Conservation (phyloP, 1,139 yeast species). For the Casaregolazyma lundiana region DNA sequence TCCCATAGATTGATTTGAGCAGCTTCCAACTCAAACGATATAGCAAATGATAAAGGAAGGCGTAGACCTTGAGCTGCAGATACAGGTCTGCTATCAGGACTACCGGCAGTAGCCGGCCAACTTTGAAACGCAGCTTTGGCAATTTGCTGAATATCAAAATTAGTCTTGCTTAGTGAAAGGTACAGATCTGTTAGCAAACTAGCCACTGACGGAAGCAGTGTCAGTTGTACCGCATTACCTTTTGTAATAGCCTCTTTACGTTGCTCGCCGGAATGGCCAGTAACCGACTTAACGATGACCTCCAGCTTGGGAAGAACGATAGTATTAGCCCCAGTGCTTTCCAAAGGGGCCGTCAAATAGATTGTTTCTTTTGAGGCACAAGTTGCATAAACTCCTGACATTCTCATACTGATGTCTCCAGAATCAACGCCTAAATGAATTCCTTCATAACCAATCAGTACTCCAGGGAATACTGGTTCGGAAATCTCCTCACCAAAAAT, state of each 20-base stretch:
- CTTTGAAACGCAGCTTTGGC: not conserved
- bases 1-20: constrained; percentile 28
- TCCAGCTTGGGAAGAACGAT: constrained; percentile 32
- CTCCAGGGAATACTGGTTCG: constrained; percentile 48
- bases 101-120: not conserved
- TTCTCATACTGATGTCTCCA: constrained; percentile 29
- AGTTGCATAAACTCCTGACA: constrained; percentile 33
- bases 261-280: not conserved
- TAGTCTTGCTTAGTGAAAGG: constrained; percentile 17
- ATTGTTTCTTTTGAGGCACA: constrained; percentile 25
- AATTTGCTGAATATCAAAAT: not conserved
- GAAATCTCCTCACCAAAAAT: constrained; percentile 44
- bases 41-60: constrained; percentile 25
- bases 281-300: constrained; percentile 4
- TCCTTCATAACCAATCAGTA: constrained; percentile 68
- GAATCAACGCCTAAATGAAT: constrained; percentile 16
- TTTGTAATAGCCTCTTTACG: constrained; percentile 14
- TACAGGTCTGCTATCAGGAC: not conserved
- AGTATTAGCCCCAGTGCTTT: constrained; percentile 26
- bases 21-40: constrained; percentile 26
- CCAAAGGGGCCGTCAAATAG: constrained; percentile 15
- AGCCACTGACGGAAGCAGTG: constrained; percentile 31
- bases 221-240: constrained; percentile 32
- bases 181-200: constrained; percentile 20
- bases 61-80: constrained; percentile 22